Base-by-base conservation (phyloP, 1,284 basidiomycete species). In the Cystobasidium pallidum region DNA sequence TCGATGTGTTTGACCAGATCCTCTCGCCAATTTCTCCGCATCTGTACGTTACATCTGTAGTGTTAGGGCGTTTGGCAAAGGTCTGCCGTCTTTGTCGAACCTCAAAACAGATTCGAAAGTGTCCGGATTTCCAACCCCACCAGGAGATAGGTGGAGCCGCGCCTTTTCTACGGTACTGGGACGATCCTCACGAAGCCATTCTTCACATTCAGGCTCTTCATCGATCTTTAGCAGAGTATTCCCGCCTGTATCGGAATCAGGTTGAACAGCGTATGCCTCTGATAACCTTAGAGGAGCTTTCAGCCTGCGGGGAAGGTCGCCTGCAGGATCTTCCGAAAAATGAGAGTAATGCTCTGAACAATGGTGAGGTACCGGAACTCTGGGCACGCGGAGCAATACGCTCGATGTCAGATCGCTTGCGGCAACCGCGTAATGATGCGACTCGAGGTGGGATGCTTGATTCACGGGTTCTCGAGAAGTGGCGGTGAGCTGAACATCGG, bases 341-440 rank as follows among this genome's bases (percentile, higher is more conserved):
- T 54, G 21, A 8, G 11, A 54, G 13, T 32, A 32, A 54, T 26
- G 24, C n/a, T 28, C 24, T 17, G 8, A 15, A 10, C 30, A 17
- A 32, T 54, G n/a, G 2, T 28, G 51, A 28, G 51, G 51, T 54
- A 54, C 51, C 11, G 51, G 51, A 54, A 54, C 11, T 10, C 51
- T 26, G 11, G 51, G 51, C 8, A 54, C n/a, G n/a, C 51, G 51
- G 30, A 32, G n/a, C 10, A 3, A 10, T 21, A 10, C 17, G 17
- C n/a, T 51, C 24, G 19, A 41, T 41, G 39, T 41, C 8, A 41
- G 7, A 15, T 8, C 15, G 39, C 8, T 41, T 7, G 39, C 15
- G 39, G 15, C 15, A 8, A 8, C 39, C 15, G 7, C 15, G 39
- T 41, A 41, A 15, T 41, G 39, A 15, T 41, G 39, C n/a, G n/a